Evolutionary conservation across 768 basidiomycete species (phyloP).

Genomic region (Lactarius tabidus): DNA sequence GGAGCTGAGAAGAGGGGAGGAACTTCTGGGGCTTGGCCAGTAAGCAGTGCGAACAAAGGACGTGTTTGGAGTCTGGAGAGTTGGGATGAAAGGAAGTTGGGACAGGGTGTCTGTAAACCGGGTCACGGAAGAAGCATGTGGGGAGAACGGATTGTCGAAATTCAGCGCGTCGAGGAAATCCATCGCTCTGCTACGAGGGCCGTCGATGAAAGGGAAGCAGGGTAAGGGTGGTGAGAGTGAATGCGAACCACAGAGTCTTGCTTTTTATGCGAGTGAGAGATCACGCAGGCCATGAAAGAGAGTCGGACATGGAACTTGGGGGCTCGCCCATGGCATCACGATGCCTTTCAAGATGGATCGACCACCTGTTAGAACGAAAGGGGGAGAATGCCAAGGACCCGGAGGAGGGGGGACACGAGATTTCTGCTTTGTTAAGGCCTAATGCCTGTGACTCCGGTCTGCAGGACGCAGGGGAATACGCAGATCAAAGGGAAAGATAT

Average conservation of each 20-base stretch:
- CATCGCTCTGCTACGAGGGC: not conserved
- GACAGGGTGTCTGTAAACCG: not conserved
- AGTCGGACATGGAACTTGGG: conserved; percentile 10
- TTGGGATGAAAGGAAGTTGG: not conserved
- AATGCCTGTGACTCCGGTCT: not conserved
- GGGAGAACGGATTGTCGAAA: not conserved
- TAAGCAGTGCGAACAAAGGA: not conserved
- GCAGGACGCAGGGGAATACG: not conserved
- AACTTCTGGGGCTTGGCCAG: not conserved
- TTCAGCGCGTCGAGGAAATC: not conserved
- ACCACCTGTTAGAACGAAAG: not conserved
- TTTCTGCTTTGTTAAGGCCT: not conserved
- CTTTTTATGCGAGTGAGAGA: conserved; percentile 6
- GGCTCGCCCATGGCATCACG: not conserved
- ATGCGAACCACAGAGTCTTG: not conserved
- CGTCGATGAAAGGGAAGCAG: not conserved
- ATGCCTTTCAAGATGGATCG: not conserved
- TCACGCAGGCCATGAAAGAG: conserved; percentile 11
- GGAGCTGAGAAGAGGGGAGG: not conserved
- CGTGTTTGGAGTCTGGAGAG: not conserved
- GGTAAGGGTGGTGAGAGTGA: not conserved
- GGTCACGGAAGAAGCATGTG: not conserved
- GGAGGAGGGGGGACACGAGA: not conserved
- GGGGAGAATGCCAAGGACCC: not conserved
- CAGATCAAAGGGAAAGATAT: not conserved